Conservation (phyloP, 495 filamentous ascomycete species). For the Penicillium atrosanguineum region DNA sequence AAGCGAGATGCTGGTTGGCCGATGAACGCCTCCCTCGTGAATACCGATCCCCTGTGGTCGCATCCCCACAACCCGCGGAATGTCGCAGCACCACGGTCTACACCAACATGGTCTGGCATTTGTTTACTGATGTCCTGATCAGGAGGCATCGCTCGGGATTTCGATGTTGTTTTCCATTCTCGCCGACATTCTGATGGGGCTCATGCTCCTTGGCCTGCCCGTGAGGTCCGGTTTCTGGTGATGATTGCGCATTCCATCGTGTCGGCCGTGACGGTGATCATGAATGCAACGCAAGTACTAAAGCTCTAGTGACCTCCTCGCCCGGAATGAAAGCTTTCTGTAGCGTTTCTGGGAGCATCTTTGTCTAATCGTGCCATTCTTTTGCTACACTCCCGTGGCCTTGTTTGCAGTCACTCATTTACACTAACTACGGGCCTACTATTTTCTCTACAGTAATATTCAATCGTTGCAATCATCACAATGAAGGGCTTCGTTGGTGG, state of each 20-base stretch:
- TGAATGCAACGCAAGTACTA: slow-evolving; percentile 27
- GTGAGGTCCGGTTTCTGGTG: neutral
- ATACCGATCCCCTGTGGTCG: slow-evolving; percentile 18
- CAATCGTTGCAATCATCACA: neutral
- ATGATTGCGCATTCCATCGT: slow-evolving; percentile 19
- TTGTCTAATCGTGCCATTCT: slow-evolving; percentile 21
- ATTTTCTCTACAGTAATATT: slow-evolving; percentile 15
- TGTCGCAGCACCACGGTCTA: slow-evolving; percentile 16
- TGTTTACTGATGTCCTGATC: slow-evolving; percentile 13
- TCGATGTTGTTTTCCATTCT: slow-evolving; percentile 21
- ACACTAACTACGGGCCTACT: slow-evolving; percentile 6
- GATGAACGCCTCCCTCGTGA: slow-evolving; percentile 7
- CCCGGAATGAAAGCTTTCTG: neutral
- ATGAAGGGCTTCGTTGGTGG: slow-evolving; percentile 44
- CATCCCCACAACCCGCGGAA: slow-evolving; percentile 12
- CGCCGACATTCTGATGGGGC: slow-evolving; percentile 22
- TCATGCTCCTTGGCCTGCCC: neutral
- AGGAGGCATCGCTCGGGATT: neutral
- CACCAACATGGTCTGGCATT: neutral
- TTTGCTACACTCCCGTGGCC: slow-evolving; percentile 16
- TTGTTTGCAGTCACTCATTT: slow-evolving; percentile 31
- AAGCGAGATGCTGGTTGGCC: slow-evolving; percentile 13
- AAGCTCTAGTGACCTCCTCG: slow-evolving; percentile 20
- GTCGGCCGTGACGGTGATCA: slow-evolving; percentile 6
- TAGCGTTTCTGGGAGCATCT: slow-evolving; percentile 5